Conservation (phyloP, 2,329 filamentous ascomycete species). For the Nemania sp. region DNA sequence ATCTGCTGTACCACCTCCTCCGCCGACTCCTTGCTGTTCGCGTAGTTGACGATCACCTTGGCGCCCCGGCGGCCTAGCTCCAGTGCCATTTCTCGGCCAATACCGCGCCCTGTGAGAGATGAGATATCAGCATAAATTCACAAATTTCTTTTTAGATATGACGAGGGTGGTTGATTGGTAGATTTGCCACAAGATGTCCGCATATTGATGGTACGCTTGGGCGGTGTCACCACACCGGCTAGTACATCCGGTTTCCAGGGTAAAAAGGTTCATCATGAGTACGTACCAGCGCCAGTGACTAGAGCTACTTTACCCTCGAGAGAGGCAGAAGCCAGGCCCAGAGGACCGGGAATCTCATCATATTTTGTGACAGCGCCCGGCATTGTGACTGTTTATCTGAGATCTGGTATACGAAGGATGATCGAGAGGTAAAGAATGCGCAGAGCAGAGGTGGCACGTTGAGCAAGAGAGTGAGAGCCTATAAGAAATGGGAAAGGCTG, state of each 20-base stretch:
- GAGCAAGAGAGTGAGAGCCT: background rate
- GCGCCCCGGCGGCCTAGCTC: slow-evolving; percentile 68
- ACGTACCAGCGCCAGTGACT: slow-evolving; percentile 46
- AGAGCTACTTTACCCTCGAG: slow-evolving; percentile 45
- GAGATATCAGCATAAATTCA: too few relatives aligned
- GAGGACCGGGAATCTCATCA: slow-evolving; percentile 44
- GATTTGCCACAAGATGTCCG: slow-evolving; percentile 19
- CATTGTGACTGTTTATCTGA: slow-evolving; percentile 36
- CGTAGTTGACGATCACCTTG: slow-evolving; percentile 69
- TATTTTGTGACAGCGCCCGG: slow-evolving; percentile 42
- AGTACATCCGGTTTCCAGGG: background rate
- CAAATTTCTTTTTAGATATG: background rate
- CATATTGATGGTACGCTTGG: slow-evolving; percentile 30
- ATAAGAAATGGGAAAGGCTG: background rate
- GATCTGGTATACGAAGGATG: background rate
- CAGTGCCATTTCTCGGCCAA: slow-evolving; percentile 67
- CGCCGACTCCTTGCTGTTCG: slow-evolving; percentile 66
- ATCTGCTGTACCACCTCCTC: slow-evolving; percentile 68
- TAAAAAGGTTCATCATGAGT: slow-evolving; percentile 19
- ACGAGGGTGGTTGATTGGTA: slow-evolving; percentile 17
- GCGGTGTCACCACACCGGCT: slow-evolving; percentile 15
- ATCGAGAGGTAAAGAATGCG: slow-evolving; percentile 14
- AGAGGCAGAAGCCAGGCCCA: slow-evolving; percentile 45
- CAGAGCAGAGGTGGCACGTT: background rate
- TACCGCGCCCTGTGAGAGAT: slow-evolving; percentile 57